phyloP scores from a whole-genome alignment of 768 basidiomycete species.

The Holtermanniella nyarrowii region DNA sequence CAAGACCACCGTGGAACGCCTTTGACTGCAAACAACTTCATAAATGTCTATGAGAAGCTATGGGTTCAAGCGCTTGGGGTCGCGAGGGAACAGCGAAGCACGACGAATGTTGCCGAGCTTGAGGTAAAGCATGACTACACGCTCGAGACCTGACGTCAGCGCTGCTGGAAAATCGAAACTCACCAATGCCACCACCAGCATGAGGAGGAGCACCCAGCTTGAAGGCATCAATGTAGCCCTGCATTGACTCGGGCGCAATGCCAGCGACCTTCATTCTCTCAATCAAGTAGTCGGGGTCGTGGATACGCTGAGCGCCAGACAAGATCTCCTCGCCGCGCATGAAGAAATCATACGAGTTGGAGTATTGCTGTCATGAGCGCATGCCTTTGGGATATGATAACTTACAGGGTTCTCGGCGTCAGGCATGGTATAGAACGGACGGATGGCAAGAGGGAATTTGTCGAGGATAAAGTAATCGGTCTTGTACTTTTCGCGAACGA shows the following conservation, averaged over 20 bases:
- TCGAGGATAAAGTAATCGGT: slow-evolving; percentile 99
- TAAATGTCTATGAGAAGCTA: slow-evolving; percentile 42
- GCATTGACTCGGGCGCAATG: slow-evolving; percentile 85
- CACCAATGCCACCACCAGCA: slow-evolving; percentile 87
- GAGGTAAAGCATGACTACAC: slow-evolving; percentile 94
- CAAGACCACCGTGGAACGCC: too few relatives aligned
- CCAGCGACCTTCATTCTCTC: slow-evolving; percentile 79
- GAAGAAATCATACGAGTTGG: slow-evolving; percentile 99
- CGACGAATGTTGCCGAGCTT: slow-evolving; percentile 91
- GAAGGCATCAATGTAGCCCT: slow-evolving; percentile 87
- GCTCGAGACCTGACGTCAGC: slow-evolving; percentile 54
- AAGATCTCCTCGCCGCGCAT: slow-evolving; percentile 99
- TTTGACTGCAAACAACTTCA: too few relatives aligned
- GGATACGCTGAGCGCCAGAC: slow-evolving; percentile 94
- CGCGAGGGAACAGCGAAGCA: slow-evolving; percentile 88
- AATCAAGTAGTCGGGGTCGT: slow-evolving; percentile 69
- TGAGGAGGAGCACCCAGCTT: slow-evolving; percentile 89
- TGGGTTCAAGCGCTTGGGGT: slow-evolving; percentile 88
- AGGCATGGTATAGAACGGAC: slow-evolving; percentile 99
- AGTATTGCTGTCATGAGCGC: slow-evolving; percentile 53
- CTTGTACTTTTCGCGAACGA: slow-evolving; percentile 86
- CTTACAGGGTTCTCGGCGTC: slow-evolving; percentile 77
- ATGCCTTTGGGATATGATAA: background rate
- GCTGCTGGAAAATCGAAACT: slow-evolving; percentile 7
- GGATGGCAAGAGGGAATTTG: slow-evolving; percentile 91